Evolutionary conservation across 1,284 basidiomycete species (phyloP), one percentile per base, ranked within the genome.

Genomic region (Irpex lacteus): DNA sequence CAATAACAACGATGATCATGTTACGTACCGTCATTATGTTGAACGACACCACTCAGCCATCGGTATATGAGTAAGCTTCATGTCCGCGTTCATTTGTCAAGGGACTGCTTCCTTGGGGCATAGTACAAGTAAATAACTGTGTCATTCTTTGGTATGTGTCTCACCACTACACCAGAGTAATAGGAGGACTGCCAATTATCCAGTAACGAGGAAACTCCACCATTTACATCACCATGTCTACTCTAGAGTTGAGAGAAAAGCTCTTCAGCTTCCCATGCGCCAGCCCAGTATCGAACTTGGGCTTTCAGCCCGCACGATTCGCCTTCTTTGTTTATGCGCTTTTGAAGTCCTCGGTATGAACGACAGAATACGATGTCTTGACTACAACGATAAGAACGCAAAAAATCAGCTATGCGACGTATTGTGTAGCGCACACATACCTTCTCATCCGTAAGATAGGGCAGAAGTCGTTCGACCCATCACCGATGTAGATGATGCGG

Each of bases 391-490:
- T 47, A 58, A n/a, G 56, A 59, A 26, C 21, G 54, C 54, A 13
- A 15, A 53, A 18, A 6, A 56, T 56, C 44, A 44, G n/a, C 32
- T 5, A 56, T 18, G 32, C 34, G 54, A 34, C 34, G 26, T 36
- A 49, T 47, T 44, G 60, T 47, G 69, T 63, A 34, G 49, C 37
- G 61, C 13, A 32, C 15, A 78, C 84, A 64, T 69, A 93, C 90
- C 84, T 83, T 77, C 90, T 81, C 63, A 98, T 81, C 61, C 92
- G 87, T 63, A 97, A 78, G 59, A 96, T 83, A 3, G 97, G 96
- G 74, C 98, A 99, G 74, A 94, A 98, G 76, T 99, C 98, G 76
- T 99, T 99, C 9, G 85, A 84, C 1, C 97, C 97, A 74, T 99
- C 97, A 21, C 97, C 98, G 62, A 98, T 85, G 75, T 98, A 99